These are phyloP conservation scores for Penicillium thymicola DNA, from an alignment of 2,329 filamentous ascomycete genomes.

Conservation along the genomic window DNA sequence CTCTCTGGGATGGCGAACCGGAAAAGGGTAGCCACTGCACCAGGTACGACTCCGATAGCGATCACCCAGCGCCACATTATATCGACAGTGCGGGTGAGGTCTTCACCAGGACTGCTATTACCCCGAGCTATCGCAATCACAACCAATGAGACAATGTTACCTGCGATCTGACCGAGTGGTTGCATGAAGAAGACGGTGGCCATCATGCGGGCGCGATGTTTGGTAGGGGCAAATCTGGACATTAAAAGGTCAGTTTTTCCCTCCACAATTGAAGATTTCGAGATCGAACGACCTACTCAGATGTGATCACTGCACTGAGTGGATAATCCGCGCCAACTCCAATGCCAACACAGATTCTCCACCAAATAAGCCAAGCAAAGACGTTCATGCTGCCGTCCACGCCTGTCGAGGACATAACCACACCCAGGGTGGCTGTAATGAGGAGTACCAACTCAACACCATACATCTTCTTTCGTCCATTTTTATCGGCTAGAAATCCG, in stretches of 20 bases:
- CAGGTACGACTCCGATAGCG: constrained; percentile 62
- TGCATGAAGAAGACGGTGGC: constrained; percentile 68
- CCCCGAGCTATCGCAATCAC: constrained; percentile 34
- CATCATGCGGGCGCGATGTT: constrained; percentile 65
- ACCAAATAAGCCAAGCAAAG: constrained; percentile 47
- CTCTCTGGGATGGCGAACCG: constrained; percentile 66
- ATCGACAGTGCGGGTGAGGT: constrained; percentile 48
- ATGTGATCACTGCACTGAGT: constrained; percentile 63
- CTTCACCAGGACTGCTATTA: constrained; percentile 23
- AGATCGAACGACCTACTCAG: constrained; percentile 52
- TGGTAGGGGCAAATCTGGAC: constrained; percentile 50
- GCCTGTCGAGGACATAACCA: constrained; percentile 47
- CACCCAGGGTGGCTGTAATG: constrained; percentile 47
- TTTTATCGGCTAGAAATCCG: constrained; percentile 47
- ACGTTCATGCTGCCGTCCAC: constrained; percentile 44
- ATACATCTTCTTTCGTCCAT: constrained; percentile 51
- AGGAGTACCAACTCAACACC: constrained; percentile 49
- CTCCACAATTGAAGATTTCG: background rate
- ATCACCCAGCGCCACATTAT: constrained; percentile 66
- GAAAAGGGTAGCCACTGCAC: constrained; percentile 62
- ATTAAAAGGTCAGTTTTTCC: background rate
- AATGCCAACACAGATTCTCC: constrained; percentile 49
- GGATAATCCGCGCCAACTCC: constrained; percentile 69
- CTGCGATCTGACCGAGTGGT: constrained; percentile 63
- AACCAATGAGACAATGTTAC: constrained; percentile 59